Evolutionary conservation across 164 flowering plant species (phyloP).

Genomic region (Tinospora cordifolia): DNA sequence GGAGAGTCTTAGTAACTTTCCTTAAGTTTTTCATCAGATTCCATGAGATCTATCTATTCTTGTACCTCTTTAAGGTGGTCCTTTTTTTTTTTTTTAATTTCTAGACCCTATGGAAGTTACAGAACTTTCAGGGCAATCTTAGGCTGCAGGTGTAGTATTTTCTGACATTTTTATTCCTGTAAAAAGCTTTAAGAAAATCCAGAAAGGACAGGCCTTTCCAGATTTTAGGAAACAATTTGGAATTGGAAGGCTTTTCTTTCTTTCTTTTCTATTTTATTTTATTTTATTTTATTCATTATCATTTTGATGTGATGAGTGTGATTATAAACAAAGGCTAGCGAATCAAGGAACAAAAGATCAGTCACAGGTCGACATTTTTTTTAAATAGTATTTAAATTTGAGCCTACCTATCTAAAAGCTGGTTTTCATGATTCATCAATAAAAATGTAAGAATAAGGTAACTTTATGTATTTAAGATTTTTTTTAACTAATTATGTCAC

Average conservation of each 20-base stretch:
- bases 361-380: not conserved
- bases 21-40: not conserved
- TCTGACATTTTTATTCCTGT: not conserved
- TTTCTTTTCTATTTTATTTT: too few relatives aligned
- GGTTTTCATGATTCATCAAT: too few relatives aligned
- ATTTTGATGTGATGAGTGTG: not conserved
- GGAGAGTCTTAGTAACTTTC: not conserved
- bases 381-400: not conserved
- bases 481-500: too few relatives aligned
- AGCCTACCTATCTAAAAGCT: not conserved
- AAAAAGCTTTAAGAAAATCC: not conserved
- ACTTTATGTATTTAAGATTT: too few relatives aligned
- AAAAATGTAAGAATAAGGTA: too few relatives aligned
- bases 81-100: not conserved
- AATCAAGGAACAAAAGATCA: not conserved
- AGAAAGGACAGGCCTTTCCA: not conserved
- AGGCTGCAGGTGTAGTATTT: not conserved
- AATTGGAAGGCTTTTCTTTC: not conserved
- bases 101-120: not conserved
- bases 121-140: constrained; percentile 6
- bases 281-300: too few relatives aligned
- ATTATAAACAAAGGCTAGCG: not conserved
- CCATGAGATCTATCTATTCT: constrained; percentile 8
- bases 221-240: not conserved
- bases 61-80: constrained; percentile 1